Evolutionary conservation across 495 filamentous ascomycete genomes (phyloP), one percentile per base, ranked within the genome.

Genomic region (Aspergillus diversus): DNA sequence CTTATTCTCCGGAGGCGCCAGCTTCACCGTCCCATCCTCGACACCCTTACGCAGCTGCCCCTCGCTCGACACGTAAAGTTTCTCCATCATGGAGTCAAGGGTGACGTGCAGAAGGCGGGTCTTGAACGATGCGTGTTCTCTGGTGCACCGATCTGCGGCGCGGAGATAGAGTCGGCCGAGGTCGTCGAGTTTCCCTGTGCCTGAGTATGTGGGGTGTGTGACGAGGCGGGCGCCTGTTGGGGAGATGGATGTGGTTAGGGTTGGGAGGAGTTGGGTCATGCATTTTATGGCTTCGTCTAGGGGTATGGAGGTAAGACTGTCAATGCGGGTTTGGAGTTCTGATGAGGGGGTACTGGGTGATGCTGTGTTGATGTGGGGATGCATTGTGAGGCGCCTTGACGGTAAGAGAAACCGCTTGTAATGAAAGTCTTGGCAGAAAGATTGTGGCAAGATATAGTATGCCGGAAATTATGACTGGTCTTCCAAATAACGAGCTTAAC

Each of bases 161-260:
- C 6, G 8, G 13, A 63, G 46, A 46, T 51, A 57, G 47, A 57
- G 47, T 11, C 17, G 9, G 32, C 53, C 61, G 0, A 63, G 54
- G 54, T 32, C 35, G 27, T 63, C 27, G 46, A 63, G 61, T 16
- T 58, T 33, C 0, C 27, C 55, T n/a, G 33, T 33, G 33, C 61
- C 61, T 17, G 54, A 1, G 33, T 48, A 21, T 9, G 39, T 39
- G 7, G 34, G 47, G 35, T 43, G 55, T 9, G 60, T 31, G 34
- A 63, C 17, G 47, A 58, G 61, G 9, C 54, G 61, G 7, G 17
- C 34, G 17, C 53, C 61, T 7, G 33, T 53, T 17, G 61, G 61
- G 4, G 54, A 21, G 47, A 52, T 43, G 32, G 54, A 63, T 8
- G 61, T 32, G 21, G 61, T 63, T 0, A 63, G 54, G 7, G 27